phyloP scores from a whole-genome alignment of 306 rosid species.

The Nissolia schottii region DNA sequence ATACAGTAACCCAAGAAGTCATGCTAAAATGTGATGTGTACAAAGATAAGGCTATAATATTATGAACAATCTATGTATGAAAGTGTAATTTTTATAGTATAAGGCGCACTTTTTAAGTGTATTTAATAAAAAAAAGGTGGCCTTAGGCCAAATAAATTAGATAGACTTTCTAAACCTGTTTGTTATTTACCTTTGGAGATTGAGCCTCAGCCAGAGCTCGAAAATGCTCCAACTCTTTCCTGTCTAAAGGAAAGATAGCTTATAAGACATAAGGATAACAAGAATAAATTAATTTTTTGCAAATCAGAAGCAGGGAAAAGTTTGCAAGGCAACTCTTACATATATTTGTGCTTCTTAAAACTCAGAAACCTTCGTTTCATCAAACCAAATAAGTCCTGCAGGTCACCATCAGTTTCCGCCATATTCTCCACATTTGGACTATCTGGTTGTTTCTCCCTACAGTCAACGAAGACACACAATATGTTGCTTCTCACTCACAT shows the following conservation, averaged over 20 bases:
- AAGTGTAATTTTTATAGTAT: too few species aligned
- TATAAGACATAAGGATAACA: background rate
- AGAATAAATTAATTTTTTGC: background rate
- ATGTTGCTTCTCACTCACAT: conserved; percentile 1
- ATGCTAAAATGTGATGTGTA: background rate
- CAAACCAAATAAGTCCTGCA: conserved; percentile 50
- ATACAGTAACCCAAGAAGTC: background rate
- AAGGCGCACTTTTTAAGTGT: too few species aligned
- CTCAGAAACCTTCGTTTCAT: conserved; percentile 68
- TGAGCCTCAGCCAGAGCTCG: conserved; percentile 69
- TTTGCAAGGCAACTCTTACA: conserved; percentile 44
- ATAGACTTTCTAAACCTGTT: background rate
- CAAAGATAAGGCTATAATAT: too few species aligned
- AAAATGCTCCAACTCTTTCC: conserved; percentile 64
- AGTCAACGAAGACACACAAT: background rate
- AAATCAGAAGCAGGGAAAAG: background rate
- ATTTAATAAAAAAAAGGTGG: too few species aligned
- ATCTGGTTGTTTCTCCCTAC: conserved; percentile 39
- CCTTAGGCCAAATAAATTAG: background rate
- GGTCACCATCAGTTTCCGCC: conserved; percentile 27
- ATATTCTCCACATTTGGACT: conserved; percentile 23
- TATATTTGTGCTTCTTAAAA: conserved; percentile 61
- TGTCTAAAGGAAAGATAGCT: conserved; percentile 34
- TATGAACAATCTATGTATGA: too few species aligned
- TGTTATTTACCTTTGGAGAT: conserved; percentile 62